Evolutionary conservation across 139 green algal genomes (phyloP).

Genomic region (Haematococcus sp.): DNA sequence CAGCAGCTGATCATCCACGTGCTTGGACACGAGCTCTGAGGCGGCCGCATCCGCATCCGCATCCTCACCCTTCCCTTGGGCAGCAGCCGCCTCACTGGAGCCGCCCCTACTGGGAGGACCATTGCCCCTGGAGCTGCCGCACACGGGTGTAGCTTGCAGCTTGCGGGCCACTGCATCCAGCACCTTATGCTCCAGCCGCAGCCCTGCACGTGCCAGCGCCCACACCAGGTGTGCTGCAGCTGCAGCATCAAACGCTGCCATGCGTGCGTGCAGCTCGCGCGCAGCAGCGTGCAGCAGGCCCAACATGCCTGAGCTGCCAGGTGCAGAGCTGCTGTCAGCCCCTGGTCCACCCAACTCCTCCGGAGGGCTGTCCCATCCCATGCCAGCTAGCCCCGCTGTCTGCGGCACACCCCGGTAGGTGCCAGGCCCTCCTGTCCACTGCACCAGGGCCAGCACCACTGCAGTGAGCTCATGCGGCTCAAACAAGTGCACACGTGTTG

Average conservation of each 20-base stretch:
- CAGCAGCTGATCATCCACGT: constrained; percentile 10
- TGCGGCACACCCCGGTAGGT: too few species aligned
- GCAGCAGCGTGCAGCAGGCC: background rate
- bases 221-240: constrained; percentile 4
- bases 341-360: too few species aligned
- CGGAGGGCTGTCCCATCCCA: too few species aligned
- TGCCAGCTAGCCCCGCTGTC: too few species aligned
- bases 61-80: background rate
- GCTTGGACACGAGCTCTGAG: background rate
- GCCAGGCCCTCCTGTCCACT: too few species aligned
- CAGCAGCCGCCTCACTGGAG: background rate
- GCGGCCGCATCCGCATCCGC: background rate
- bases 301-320: too few species aligned
- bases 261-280: background rate
- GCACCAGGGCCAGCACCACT: too few species aligned
- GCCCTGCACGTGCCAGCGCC: background rate
- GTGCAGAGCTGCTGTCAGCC: too few species aligned
- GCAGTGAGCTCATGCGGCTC: too few species aligned
- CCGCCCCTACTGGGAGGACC: background rate
- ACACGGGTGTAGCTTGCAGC: background rate
- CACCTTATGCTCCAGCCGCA: background rate
- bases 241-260: background rate
- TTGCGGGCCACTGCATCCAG: background rate
- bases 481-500: background rate
- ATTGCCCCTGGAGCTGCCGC: constrained; percentile 3